phyloP scores from a whole-genome alignment of 2,329 filamentous ascomycete genomes.

The Pezicula carpinea region DNA sequence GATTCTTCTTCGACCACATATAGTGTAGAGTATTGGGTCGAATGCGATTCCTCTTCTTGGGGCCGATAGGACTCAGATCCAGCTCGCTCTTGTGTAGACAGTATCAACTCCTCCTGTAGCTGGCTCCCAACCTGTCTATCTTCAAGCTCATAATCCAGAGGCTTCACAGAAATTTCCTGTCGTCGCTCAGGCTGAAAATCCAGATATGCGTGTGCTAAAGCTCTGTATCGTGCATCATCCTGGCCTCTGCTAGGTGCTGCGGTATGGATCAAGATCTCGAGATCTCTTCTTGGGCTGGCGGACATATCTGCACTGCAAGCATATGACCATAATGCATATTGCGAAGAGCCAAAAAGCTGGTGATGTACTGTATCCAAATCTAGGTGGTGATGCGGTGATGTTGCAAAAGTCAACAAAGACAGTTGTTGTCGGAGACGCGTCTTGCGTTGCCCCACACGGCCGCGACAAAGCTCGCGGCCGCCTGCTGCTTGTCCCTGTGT shows the following conservation, averaged over 20 bases:
- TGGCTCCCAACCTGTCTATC: slow-evolving; percentile 38
- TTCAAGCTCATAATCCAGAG: slow-evolving; percentile 20
- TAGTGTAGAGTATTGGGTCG: slow-evolving; percentile 2
- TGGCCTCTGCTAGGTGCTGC: slow-evolving; percentile 25
- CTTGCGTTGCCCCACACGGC: too few species aligned
- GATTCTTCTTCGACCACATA: neutral
- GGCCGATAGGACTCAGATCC: slow-evolving; percentile 21
- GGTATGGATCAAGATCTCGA: slow-evolving; percentile 29
- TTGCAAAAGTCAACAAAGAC: too few species aligned
- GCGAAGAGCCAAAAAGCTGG: neutral
- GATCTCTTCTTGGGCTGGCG: slow-evolving; percentile 14
- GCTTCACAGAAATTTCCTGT: slow-evolving; percentile 6
- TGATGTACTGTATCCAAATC: too few species aligned
- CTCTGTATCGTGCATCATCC: slow-evolving; percentile 28
- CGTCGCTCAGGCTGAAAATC: slow-evolving; percentile 19
- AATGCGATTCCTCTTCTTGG: slow-evolving; percentile 5
- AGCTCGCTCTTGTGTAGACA: slow-evolving; percentile 15
- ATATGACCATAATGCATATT: slow-evolving; percentile 1
- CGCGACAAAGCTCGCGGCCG: too few species aligned
- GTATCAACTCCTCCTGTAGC: slow-evolving; percentile 11
- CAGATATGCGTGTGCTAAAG: slow-evolving; percentile 26
- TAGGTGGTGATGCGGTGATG: too few species aligned
- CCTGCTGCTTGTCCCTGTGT: too few species aligned
- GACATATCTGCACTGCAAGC: slow-evolving; percentile 12
- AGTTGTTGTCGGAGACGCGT: too few species aligned